Evolutionary conservation across 2,329 filamentous ascomycete species (phyloP), one percentile per base, ranked within the genome.

Genomic region (Botryotinia globosa): DNA sequence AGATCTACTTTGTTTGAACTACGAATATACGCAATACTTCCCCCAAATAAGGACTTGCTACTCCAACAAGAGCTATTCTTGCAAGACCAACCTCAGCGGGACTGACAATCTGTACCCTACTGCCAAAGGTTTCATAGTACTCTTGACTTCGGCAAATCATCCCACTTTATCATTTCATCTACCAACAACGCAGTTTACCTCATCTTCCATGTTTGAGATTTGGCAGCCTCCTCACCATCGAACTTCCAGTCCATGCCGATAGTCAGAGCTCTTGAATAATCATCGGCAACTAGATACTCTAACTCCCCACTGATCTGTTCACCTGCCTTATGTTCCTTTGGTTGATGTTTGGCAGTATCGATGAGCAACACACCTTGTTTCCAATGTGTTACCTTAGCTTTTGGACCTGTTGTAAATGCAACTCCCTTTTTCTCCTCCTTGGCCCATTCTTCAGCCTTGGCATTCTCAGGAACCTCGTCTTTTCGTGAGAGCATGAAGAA

Each of bases 341-440:
- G 78, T 20, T 84, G 80, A 71, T 88, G 84, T 58, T 87, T 85
- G 8, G 74, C 77, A 66, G 80, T 79, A 51, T 93, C 89, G 74
- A 91, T 87, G 69, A 97, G 83, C 74, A 95, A 84, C 37, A 97
- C 84, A 1, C 91, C 92, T 80, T 97, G 94, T 82, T 91, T 92
- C 95, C 95, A 98, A 82, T 98, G 95, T 12, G 95, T 98, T 74
- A 91, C 87, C 71, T 88, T 89, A 29, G 89, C 89, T 76, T 87
- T 85, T 0, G 94, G 94, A 0, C 94, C 93, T 1, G 94, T 98
- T 12, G 94, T 97, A 81, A 98, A 97, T 0, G 92, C 91, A n/a
- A 94, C 86, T 68, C 90, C 88, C 75, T 91, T 85, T 51, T 82
- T 88, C 45, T 85, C 83, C 37, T 82, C 78, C 75, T 87, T 86